A percentile compares a stretch with the other conserved stretches of the same genome.
Evolutionary conservation across 352 stramenopile genomes (phyloP).

Genomic region (Pythium apleroticum): DNA sequence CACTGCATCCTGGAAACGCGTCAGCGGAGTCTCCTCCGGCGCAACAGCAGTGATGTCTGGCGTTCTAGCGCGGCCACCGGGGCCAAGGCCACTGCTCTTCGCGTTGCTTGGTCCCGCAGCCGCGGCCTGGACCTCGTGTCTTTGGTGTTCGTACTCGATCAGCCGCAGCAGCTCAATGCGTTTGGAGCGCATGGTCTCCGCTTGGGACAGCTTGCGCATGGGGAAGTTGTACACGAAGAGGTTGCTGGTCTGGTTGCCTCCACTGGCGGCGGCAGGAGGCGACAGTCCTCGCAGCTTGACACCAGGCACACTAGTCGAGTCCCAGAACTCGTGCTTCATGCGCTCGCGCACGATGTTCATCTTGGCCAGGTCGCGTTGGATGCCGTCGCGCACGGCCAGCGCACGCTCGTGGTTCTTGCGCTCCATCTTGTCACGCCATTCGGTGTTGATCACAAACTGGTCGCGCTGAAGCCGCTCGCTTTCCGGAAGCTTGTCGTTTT

Average conservation of each 20-base stretch:
- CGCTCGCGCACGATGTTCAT: conserved; percentile 79
- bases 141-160: conserved; percentile 62
- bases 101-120: background rate
- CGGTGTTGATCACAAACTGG: conserved; percentile 90
- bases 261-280: conserved; percentile 10
- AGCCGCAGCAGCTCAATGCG: conserved; percentile 62
- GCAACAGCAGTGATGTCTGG: background rate
- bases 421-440: conserved; percentile 59
- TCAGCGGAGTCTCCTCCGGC: conserved; percentile 21
- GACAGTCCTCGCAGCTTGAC: conserved; percentile 61
- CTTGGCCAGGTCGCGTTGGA: conserved; percentile 67
- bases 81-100: background rate
- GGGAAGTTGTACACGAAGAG: conserved; percentile 84
- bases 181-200: conserved; percentile 48
- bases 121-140: conserved; percentile 38
- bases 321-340: conserved; percentile 92
- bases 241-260: conserved; percentile 2
- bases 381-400: conserved; percentile 60
- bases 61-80: background rate
- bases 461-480: conserved; percentile 71
- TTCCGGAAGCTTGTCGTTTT: conserved; percentile 71
- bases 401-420: conserved; percentile 52
- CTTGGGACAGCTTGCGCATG: conserved; percentile 52
- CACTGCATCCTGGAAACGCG: conserved; percentile 55
- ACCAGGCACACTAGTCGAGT: conserved; percentile 69